A percentile compares a stretch with the other conserved stretches of the same genome.
Conservation (phyloP, 23 red algal genomes). For the Gracilaria caudata region DNA sequence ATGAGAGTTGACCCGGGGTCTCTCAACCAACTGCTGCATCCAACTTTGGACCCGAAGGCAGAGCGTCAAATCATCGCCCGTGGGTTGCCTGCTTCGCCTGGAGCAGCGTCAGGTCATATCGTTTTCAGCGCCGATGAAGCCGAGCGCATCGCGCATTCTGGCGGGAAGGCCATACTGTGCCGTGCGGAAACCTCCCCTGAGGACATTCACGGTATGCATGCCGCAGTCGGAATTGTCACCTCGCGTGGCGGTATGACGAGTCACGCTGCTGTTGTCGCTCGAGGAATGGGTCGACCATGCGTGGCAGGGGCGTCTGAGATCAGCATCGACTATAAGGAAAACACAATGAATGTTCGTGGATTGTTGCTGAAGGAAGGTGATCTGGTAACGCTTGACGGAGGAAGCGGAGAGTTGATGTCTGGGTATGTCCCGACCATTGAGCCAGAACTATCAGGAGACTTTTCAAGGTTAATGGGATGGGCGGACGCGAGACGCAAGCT, state of each 20-base stretch:
- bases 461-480: constrained; percentile 49
- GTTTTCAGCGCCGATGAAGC: constrained; percentile 49
- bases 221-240: constrained; percentile 52
- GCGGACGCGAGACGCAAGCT: constrained; percentile 45
- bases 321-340: constrained; percentile 36
- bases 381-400: constrained; percentile 49
- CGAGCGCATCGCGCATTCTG: constrained; percentile 25
- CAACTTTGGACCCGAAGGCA: constrained; percentile 33
- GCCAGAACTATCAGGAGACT: constrained; percentile 33
- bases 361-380: constrained; percentile 37
- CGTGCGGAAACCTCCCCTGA: constrained; percentile 57
- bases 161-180: constrained; percentile 46
- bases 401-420: constrained; percentile 44
- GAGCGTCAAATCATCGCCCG: constrained; percentile 23
- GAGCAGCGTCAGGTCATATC: constrained; percentile 53
- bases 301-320: constrained; percentile 45
- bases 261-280: constrained; percentile 55
- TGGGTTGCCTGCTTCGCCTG: constrained; percentile 58
- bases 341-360: constrained; percentile 33
- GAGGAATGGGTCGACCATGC: constrained; percentile 59
- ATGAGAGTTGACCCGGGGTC: constrained; percentile 56
- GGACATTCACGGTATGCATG: constrained; percentile 62
- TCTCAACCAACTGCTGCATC: constrained; percentile 50
- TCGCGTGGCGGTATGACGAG: constrained; percentile 52
- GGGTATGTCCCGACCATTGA: constrained; percentile 47